Evolutionary conservation across 2,329 filamentous ascomycete genomes (phyloP), one percentile per base, ranked within the genome.

Genomic region (Colletotrichum eremochloae): DNA sequence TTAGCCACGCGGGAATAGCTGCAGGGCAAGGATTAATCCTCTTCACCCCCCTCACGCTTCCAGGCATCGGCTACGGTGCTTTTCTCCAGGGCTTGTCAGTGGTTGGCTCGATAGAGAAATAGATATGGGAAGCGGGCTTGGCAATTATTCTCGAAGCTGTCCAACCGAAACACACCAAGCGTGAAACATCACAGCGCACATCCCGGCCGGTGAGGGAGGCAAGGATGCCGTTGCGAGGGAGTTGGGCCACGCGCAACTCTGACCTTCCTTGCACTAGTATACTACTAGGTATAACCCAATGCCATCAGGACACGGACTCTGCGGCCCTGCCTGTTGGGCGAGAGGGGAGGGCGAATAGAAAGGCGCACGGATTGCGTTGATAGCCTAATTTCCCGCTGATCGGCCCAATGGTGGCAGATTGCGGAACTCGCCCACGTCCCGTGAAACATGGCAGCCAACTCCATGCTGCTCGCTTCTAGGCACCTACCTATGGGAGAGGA

Each of bases 391-490:
- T 31, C 8, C 33, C 50, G 24, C 29, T 53, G 58, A 48, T 72
- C 58, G 52, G 18, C 38, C 15, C 20, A 52, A 46, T 53, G 24
- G 14, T 55, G 62, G 20, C 38, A 55, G 24, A 15, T 44, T 52
- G 24, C 14, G 24, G 29, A 31, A 24, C 53, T 15, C 18, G 46
- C 6, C 60, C 56, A 42, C 36, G 44, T 53, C 14, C 64, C 60
- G 60, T 69, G 69, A 69, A 72, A 69, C 66, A 33, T 61, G 65
- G 60, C 65, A 61, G 60, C 66, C 66, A 33, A 64, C 60, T 55
- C 60, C 65, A 56, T 40, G 44, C 33, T 58, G 57, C 50, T 36
- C 57, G 44, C 24, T 24, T 24, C 24, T 24, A 24, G 24, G 24
- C 36, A 53, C 58, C 42, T 60, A 8, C 52, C 42, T 14, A 36